Conservation (phyloP, 2,329 filamentous ascomycete species). For the Microdochium nivale region DNA sequence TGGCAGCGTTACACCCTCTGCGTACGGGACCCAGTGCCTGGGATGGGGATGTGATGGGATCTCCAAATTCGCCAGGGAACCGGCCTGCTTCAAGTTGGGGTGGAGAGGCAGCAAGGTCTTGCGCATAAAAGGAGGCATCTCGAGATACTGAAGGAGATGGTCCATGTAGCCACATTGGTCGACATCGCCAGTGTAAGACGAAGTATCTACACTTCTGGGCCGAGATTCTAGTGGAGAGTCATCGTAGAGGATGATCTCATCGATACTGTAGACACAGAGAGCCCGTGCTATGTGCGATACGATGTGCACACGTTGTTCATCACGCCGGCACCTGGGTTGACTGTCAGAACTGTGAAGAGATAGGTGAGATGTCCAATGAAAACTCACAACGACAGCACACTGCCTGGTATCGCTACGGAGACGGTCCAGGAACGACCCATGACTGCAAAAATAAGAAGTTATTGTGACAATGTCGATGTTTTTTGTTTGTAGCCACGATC, state of each 20-base stretch:
- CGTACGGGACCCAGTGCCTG: slow-evolving; percentile 70
- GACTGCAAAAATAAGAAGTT: background rate
- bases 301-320: slow-evolving; percentile 66
- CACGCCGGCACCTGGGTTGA: slow-evolving; percentile 51
- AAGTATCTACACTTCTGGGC: slow-evolving; percentile 37
- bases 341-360: background rate
- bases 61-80: slow-evolving; percentile 67
- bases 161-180: slow-evolving; percentile 74
- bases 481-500: background rate
- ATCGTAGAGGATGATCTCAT: slow-evolving; percentile 77
- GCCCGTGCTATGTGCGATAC: slow-evolving; percentile 73
- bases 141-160: slow-evolving; percentile 72
- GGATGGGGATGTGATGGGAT: slow-evolving; percentile 76
- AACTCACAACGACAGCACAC: slow-evolving; percentile 63
- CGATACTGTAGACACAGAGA: slow-evolving; percentile 73
- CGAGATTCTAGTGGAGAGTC: slow-evolving; percentile 47
- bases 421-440: slow-evolving; percentile 48
- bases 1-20: slow-evolving; percentile 63
- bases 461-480: too few relatives aligned
- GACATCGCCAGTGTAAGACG: slow-evolving; percentile 56
- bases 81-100: slow-evolving; percentile 66
- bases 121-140: slow-evolving; percentile 76
- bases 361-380: background rate
- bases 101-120: slow-evolving; percentile 69
- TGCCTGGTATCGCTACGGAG: slow-evolving; percentile 70